A percentile compares a stretch with the other conserved stretches of the same genome.
These are phyloP conservation scores for Diplosphaera chodatii DNA, from an alignment of 139 green algal genomes.

Conservation along the genomic window DNA sequence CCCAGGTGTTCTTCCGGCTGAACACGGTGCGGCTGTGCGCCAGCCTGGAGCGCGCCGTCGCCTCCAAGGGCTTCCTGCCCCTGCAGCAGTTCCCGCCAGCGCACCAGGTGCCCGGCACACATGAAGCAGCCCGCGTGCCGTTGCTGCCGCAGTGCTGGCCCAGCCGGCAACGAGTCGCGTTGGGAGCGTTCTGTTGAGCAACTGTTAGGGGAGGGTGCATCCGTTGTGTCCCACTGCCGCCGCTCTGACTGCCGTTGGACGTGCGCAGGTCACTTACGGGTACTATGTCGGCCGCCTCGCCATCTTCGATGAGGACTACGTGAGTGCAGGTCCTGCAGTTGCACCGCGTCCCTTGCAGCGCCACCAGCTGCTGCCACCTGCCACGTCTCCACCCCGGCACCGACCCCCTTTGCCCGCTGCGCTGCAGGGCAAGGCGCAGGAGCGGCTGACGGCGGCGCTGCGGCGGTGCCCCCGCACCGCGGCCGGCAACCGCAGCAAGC, in stretches of 20 bases:
- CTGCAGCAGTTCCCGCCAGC: slow-evolving; percentile 49
- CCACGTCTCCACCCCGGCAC: no score
- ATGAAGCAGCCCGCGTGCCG: no score
- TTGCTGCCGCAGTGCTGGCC: no score
- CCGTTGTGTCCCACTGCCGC: no score
- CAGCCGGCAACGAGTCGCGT: no score
- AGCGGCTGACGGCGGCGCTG: slow-evolving; percentile 57
- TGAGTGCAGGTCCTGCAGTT: no score
- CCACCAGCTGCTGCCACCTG: no score
- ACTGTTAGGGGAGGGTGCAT: no score
- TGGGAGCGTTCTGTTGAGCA: no score
- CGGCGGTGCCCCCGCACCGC: slow-evolving; percentile 45
- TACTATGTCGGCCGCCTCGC: slow-evolving; percentile 68
- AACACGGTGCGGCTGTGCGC: slow-evolving; percentile 72
- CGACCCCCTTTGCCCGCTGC: background rate
- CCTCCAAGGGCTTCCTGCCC: slow-evolving; percentile 2
- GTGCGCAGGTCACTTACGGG: slow-evolving; percentile 59
- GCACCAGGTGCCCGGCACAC: no score
- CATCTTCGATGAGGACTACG: slow-evolving; percentile 74
- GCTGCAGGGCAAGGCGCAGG: slow-evolving; percentile 36
- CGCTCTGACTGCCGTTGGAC: no score
- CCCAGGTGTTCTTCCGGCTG: slow-evolving; percentile 75
- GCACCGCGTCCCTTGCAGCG: no score
- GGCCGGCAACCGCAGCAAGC: slow-evolving; percentile 40
- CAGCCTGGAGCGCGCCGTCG: slow-evolving; percentile 54